Base-by-base conservation (phyloP, 2,329 filamentous ascomycete species). In the Penicillium corylophilum region DNA sequence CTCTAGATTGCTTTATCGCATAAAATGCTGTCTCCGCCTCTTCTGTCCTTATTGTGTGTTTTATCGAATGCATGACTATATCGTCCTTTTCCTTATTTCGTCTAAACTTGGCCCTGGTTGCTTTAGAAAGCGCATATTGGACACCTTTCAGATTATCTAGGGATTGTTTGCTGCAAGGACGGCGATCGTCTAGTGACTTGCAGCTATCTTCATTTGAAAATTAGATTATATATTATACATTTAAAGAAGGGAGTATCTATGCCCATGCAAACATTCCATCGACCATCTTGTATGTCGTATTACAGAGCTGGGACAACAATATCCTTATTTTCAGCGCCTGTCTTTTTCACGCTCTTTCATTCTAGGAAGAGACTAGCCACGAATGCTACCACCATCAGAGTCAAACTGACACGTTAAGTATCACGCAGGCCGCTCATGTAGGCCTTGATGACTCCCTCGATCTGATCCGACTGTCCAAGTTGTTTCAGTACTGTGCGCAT, bases 271-370 rank as follows among this genome's bases (percentile, higher is more conserved):
- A 7, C 31, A 35, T 9, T 35, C 31, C 18, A 35, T 18, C 8
- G n/a, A 9, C n/a, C 7, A 2, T 3, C 2, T 2, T n/a, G 7
- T 4, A 7, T 16, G n/a, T 35, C 6, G 16, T n/a, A 40, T 52
- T 43, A 55, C 16, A 55, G 43, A 4, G 49, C 53, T 4, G 53
- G 53, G 16, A 55, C 50, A 23, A 43, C 50, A 5, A 33, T 40
- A 16, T 55, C 53, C 3, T 59, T 53, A 4, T 51, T 53, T 12
- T 54, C 47, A 13, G 36, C 49, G 10, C 40, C 53, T 6, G 42
- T 53, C 40, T 51, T 55, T 36, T 65, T 65, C 26, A 65, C 57
- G 44, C 61, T 65, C 54, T 59, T 58, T 59, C 62, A 65, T 38
- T 65, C 63, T 29, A 65, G 13, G 24, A 59, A 59, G 26, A 59